Conservation (phyloP, 805 yeast genomes). For the Teunomyces cretensis region DNA sequence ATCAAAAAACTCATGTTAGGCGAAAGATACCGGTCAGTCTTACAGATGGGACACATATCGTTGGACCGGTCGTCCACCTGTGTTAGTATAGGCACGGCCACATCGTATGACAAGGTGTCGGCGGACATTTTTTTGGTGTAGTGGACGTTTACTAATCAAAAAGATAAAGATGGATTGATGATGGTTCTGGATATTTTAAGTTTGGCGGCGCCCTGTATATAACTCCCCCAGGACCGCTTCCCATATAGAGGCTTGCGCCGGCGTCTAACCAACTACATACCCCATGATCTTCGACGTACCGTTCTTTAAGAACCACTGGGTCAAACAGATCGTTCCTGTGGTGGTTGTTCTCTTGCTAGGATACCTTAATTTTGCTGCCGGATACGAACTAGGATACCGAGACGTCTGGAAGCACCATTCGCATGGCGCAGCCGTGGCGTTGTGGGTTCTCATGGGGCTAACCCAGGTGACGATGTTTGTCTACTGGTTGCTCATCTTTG, state of each 20-base stretch:
- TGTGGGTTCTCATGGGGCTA: conserved; percentile 33
- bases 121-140: background rate
- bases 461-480: conserved; percentile 21
- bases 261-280: too few relatives aligned
- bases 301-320: conserved; percentile 10
- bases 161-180: too few relatives aligned
- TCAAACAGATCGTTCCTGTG: conserved; percentile 26
- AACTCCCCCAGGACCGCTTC: too few relatives aligned
- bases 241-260: too few relatives aligned
- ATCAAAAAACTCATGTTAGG: conserved; percentile 91
- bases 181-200: too few relatives aligned
- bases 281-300: conserved; percentile 11
- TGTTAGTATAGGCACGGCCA: background rate
- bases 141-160: background rate
- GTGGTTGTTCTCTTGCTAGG: conserved; percentile 29
- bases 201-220: too few relatives aligned
- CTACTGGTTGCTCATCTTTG: conserved; percentile 47
- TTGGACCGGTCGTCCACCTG: conserved; percentile 47
- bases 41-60: conserved; percentile 97
- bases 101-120: conserved; percentile 1
- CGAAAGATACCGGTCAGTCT: conserved; percentile 88
- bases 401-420: conserved; percentile 30
- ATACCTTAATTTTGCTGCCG: conserved; percentile 44
- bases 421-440: conserved; percentile 31
- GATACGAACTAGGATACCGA: conserved; percentile 46